A percentile compares a stretch with the other conserved stretches of the same genome.
Evolutionary conservation across 2,329 filamentous ascomycete species (phyloP).

Genomic region (Pseudogymnoascus sp.): DNA sequence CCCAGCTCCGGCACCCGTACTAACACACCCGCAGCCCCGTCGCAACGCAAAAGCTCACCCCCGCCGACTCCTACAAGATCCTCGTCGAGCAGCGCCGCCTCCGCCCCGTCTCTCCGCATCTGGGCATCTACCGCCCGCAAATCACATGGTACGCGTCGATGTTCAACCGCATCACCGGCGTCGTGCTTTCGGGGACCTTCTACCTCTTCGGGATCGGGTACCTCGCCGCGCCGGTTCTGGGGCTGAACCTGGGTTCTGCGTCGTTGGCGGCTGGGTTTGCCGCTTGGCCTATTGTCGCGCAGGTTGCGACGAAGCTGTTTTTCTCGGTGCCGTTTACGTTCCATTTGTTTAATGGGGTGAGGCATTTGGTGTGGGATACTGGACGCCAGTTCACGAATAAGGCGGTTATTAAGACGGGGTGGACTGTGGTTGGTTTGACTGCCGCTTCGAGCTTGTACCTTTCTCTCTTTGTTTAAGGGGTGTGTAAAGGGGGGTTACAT

Average conservation of each 20-base stretch:
- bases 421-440: conserved; percentile 51
- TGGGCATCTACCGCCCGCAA: conserved; percentile 62
- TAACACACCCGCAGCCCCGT: conserved; percentile 33
- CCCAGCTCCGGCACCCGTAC: conserved; percentile 1
- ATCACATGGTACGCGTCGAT: conserved; percentile 58
- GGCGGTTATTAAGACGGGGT: conserved; percentile 57
- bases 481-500: not conserved
- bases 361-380: conserved; percentile 65
- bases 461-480: conserved; percentile 21
- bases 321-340: conserved; percentile 60
- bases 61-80: conserved; percentile 42
- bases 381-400: conserved; percentile 54
- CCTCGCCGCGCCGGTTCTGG: conserved; percentile 54
- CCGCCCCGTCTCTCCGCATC: conserved; percentile 62
- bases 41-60: conserved; percentile 39
- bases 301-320: conserved; percentile 50
- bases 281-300: conserved; percentile 48
- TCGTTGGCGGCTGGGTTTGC: conserved; percentile 57
- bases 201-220: conserved; percentile 63
- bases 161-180: conserved; percentile 58
- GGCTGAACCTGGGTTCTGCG: conserved; percentile 59
- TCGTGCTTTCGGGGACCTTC: conserved; percentile 50
- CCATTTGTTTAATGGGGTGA: conserved; percentile 60
- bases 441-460: conserved; percentile 36
- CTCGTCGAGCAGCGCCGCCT: conserved; percentile 59